Evolutionary conservation across 2,329 filamentous ascomycete genomes (phyloP).

Genomic region (Aciculosporium take): DNA sequence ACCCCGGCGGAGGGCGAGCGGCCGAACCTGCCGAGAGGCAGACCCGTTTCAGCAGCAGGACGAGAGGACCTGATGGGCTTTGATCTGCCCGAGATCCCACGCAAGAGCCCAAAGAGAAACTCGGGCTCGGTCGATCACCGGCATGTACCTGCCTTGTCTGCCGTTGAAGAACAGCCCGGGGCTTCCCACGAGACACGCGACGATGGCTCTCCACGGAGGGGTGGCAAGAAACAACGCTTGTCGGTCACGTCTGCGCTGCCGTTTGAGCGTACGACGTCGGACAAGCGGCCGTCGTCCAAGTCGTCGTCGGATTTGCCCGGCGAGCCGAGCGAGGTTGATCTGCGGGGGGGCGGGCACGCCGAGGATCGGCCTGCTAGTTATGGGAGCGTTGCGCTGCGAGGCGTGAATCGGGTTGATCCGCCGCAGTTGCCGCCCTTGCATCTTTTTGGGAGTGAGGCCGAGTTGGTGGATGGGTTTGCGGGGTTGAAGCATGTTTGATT

Average conservation of each 20-base stretch:
- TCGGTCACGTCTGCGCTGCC: constrained; percentile 27
- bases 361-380: constrained; percentile 39
- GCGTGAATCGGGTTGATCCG: constrained; percentile 36
- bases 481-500: neutral
- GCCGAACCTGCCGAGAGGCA: constrained; percentile 10
- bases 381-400: constrained; percentile 44
- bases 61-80: constrained; percentile 6
- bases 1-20: constrained; percentile 9
- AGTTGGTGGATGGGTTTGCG: constrained; percentile 33
- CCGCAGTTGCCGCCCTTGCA: constrained; percentile 29
- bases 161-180: constrained; percentile 5
- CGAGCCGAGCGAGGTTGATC: constrained; percentile 29
- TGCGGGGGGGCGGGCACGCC: constrained; percentile 16
- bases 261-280: constrained; percentile 42
- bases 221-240: constrained; percentile 2
- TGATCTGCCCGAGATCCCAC: constrained; percentile 45
- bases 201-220: constrained; percentile 1
- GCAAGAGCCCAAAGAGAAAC: constrained; percentile 57
- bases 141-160: constrained; percentile 7
- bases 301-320: constrained; percentile 36
- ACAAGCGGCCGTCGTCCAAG: constrained; percentile 34
- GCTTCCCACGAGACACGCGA: constrained; percentile 8
- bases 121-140: constrained; percentile 26
- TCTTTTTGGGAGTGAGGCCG: constrained; percentile 39
- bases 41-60: neutral